phyloP scores from a whole-genome alignment of 805 yeast genomes.

The Hanseniaspora thailandica region DNA sequence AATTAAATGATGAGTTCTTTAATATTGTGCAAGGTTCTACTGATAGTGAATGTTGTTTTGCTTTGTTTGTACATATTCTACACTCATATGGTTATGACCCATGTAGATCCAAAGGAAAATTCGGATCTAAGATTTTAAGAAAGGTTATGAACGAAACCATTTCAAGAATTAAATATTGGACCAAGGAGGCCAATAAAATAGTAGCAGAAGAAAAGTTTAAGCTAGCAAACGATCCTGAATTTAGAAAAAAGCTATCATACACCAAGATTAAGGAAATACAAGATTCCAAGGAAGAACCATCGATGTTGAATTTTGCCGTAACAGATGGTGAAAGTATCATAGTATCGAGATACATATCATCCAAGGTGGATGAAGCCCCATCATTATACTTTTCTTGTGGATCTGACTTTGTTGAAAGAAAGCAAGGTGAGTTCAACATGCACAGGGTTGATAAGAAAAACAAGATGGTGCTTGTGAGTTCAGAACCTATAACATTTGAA shows the following conservation, averaged over 20 bases:
- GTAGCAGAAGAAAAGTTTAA: slow-evolving; percentile 21
- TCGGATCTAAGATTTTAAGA: slow-evolving; percentile 48
- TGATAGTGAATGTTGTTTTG: slow-evolving; percentile 92
- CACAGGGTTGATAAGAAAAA: slow-evolving; percentile 86
- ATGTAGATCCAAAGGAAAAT: slow-evolving; percentile 32
- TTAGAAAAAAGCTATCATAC: not conserved
- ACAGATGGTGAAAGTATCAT: slow-evolving; percentile 85
- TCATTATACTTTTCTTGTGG: slow-evolving; percentile 92
- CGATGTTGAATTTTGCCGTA: slow-evolving; percentile 82
- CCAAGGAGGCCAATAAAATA: slow-evolving; percentile 40
- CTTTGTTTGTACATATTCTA: slow-evolving; percentile 68
- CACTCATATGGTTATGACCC: slow-evolving; percentile 70
- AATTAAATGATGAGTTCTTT: slow-evolving; percentile 70
- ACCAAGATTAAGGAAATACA: slow-evolving; percentile 11
- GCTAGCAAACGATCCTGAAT: not conserved
- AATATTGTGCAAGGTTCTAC: slow-evolving; percentile 81
- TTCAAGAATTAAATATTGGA: slow-evolving; percentile 67
- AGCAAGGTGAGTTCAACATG: slow-evolving; percentile 87
- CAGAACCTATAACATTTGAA: slow-evolving; percentile 93
- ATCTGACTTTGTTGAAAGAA: slow-evolving; percentile 75
- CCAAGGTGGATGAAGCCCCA: slow-evolving; percentile 89
- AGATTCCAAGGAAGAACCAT: slow-evolving; percentile 47
- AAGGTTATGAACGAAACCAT: slow-evolving; percentile 64
- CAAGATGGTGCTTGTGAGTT: slow-evolving; percentile 90
- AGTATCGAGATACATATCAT: slow-evolving; percentile 77